phyloP scores from a whole-genome alignment of 257 asterid genomes.

The Nicotiana tomentosiformis region DNA sequence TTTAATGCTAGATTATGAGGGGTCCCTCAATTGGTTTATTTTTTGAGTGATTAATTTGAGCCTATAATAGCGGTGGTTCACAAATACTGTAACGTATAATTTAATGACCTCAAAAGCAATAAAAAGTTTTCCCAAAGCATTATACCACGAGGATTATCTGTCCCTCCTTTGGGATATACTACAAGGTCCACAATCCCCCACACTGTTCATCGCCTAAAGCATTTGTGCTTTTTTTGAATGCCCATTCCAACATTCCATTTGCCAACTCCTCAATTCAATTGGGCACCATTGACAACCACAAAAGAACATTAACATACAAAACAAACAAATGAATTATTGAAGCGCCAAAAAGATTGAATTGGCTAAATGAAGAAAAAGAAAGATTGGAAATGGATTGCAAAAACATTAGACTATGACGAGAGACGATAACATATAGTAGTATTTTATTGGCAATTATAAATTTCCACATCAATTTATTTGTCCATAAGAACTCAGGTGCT shows the following conservation, averaged over 20 bases:
- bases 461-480: neutral
- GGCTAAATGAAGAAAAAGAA: neutral
- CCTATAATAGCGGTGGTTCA: neutral
- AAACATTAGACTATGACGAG: neutral
- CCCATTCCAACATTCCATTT: neutral
- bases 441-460: neutral
- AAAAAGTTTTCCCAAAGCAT: neutral
- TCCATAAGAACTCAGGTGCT: neutral
- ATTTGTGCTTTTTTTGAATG: neutral
- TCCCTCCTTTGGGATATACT: neutral
- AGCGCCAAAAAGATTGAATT: neutral
- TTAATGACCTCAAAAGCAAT: neutral
- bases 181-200: neutral
- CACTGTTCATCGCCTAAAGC: neutral
- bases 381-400: neutral
- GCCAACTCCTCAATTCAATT: neutral
- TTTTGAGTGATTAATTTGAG: neutral
- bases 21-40: neutral
- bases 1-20: neutral
- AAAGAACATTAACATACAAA: neutral
- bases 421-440: neutral
- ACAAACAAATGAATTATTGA: neutral
- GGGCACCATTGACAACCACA: neutral
- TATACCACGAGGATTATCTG: neutral
- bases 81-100: neutral